Evolutionary conservation across 2,329 filamentous ascomycete species (phyloP).

Genomic region (Aureobasidium sp.): DNA sequence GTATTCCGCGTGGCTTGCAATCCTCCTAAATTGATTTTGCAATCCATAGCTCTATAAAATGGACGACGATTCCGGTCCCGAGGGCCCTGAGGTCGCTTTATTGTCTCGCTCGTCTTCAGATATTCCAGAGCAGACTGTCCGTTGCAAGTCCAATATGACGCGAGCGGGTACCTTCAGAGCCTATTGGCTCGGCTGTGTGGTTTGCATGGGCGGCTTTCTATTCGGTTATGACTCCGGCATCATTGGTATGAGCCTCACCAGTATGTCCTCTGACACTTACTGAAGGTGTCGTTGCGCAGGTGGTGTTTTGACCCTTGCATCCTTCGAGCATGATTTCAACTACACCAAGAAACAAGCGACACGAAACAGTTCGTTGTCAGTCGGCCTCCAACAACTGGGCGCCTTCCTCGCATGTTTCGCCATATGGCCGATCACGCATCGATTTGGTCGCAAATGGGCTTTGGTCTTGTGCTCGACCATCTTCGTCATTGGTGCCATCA

Average conservation of each 20-base stretch:
- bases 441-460: constrained; percentile 39
- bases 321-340: constrained; percentile 39
- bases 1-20: neutral
- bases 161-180: constrained; percentile 37
- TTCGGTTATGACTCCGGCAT: constrained; percentile 42
- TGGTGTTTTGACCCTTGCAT: constrained; percentile 39
- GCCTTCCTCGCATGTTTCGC: constrained; percentile 47
- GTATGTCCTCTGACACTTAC: neutral
- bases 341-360: constrained; percentile 36
- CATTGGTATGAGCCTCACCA: constrained; percentile 28
- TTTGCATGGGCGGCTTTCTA: constrained; percentile 47
- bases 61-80: neutral
- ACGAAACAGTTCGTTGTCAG: constrained; percentile 39
- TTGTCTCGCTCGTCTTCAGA: constrained; percentile 3
- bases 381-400: constrained; percentile 47
- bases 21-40: neutral
- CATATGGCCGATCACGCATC: constrained; percentile 43
- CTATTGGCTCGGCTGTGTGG: constrained; percentile 46
- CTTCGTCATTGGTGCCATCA: constrained; percentile 35
- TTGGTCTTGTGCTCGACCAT: constrained; percentile 41
- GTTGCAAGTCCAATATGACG: constrained; percentile 6
- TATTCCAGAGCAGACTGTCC: neutral
- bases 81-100: neutral
- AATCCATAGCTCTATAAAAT: neutral
- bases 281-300: constrained; percentile 24